These are phyloP conservation scores for Leavenworthia alabamica DNA, from an alignment of 345 rosid species.

Conservation along the genomic window DNA sequence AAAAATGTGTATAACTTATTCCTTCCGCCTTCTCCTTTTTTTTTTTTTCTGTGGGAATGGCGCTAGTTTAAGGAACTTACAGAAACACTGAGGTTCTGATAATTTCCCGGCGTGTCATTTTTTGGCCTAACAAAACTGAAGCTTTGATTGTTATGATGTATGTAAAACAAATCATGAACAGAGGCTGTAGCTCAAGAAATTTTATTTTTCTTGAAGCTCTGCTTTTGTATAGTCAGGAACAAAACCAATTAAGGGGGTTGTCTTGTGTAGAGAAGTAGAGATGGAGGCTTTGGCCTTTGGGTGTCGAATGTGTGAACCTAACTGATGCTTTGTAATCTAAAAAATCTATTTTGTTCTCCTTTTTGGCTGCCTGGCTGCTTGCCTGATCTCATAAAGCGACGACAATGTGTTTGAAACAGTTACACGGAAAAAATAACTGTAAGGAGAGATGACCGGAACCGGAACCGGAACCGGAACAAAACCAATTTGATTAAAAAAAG, in stretches of 20 bases:
- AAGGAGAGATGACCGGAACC: neutral
- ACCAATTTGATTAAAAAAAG: neutral
- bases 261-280: conserved; percentile 26
- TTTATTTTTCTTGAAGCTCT: conserved; percentile 16
- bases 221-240: conserved; percentile 28
- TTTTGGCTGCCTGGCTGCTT: neutral
- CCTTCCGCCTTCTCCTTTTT: conserved; percentile 31
- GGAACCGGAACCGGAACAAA: neutral
- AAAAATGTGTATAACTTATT: conserved; percentile 13
- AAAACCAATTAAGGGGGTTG: conserved; percentile 12
- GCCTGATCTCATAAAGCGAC: neutral
- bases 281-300: conserved; percentile 11
- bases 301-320: conserved; percentile 11
- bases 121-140: conserved; percentile 15
- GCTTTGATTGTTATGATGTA: conserved; percentile 1
- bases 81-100: conserved; percentile 14
- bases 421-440: neutral
- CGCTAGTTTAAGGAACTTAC: conserved; percentile 23
- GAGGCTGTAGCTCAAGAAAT: conserved; percentile 16
- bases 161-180: conserved; percentile 23
- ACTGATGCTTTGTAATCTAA: conserved; percentile 10
- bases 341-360: neutral
- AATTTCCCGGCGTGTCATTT: conserved; percentile 14
- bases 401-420: neutral
- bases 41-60: conserved; percentile 31